phyloP scores from a whole-genome alignment of 257 asterid species.

The Ballota nigra region DNA sequence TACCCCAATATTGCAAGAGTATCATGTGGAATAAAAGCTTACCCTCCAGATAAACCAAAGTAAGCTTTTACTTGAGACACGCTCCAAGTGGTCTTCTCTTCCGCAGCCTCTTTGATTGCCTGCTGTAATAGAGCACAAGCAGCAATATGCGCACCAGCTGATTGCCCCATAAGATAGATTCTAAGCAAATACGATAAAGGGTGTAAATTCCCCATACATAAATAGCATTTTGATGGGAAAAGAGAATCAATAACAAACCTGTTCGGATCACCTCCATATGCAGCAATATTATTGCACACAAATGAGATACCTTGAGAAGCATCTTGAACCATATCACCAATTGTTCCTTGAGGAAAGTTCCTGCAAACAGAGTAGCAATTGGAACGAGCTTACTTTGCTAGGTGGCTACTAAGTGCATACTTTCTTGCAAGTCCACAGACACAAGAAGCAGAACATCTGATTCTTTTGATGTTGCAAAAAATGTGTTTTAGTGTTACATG shows the following conservation, averaged over 20 bases:
- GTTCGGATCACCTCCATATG: slow-evolving; percentile 93
- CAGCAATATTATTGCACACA: slow-evolving; percentile 79
- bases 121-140: slow-evolving; percentile 84
- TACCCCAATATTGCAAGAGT: background rate
- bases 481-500: background rate
- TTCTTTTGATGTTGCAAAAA: background rate
- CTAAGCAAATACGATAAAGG: slow-evolving; percentile 31
- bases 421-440: background rate
- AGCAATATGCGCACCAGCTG: slow-evolving; percentile 98
- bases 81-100: slow-evolving; percentile 70
- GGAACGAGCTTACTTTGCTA: background rate
- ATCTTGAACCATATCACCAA: slow-evolving; percentile 87
- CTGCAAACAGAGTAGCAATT: slow-evolving; percentile 40
- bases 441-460: slow-evolving; percentile 11
- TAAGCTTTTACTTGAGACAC: slow-evolving; percentile 83
- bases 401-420: background rate
- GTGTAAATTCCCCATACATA: slow-evolving; percentile 1
- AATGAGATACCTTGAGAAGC: slow-evolving; percentile 94
- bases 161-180: slow-evolving; percentile 93
- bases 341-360: slow-evolving; percentile 98
- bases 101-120: slow-evolving; percentile 80
- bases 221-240: background rate
- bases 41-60: slow-evolving; percentile 99
- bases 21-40: slow-evolving; percentile 22
- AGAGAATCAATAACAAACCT: slow-evolving; percentile 39